A percentile compares a stretch with the other conserved stretches of the same genome.
These are phyloP conservation scores for Sorghum bicolor DNA, from an alignment of 176 grass and related monocot species.

Conservation along the genomic window Sorghum_bicolor_NCBIv3 NC_012873.2:58026501-58027000, in stretches of 20 bases:
- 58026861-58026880: background rate
- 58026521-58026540: conserved; percentile 75
- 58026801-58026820: background rate
- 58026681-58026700: conserved; percentile 32
- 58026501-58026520: conserved; percentile 70
- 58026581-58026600: conserved; percentile 54
- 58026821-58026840: background rate
- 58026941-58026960: background rate
- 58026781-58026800: background rate
- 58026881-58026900: background rate
- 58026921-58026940: background rate
- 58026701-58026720: conserved; percentile 49
- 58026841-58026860: background rate
- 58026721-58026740: conserved; percentile 24
- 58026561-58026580: conserved; percentile 56
- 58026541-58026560: conserved; percentile 59
- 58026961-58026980: background rate
- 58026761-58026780: conserved; percentile 39
- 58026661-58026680: conserved; percentile 54
- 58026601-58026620: conserved; percentile 50
- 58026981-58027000: background rate
- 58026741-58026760: conserved; percentile 18
- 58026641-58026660: conserved; percentile 50
- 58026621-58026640: conserved; percentile 52
- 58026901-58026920: background rate